These are phyloP conservation scores for Xylaria polymorpha DNA, from an alignment of 2,329 filamentous ascomycete species.

Conservation along the genomic window DNA sequence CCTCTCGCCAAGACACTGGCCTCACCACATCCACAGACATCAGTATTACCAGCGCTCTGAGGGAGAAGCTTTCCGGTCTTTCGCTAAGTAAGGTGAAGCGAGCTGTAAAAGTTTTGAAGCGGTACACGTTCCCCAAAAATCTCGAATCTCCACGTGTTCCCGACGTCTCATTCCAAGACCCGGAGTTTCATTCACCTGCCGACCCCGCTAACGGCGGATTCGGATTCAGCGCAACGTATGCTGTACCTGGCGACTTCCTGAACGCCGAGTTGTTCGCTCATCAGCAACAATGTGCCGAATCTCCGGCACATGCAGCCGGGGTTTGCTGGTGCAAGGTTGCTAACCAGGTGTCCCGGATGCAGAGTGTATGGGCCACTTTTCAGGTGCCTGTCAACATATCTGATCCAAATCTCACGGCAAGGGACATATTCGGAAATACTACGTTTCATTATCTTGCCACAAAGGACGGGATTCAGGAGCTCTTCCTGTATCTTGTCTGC, in stretches of 20 bases:
- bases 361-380: conserved; percentile 41
- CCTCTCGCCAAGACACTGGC: conserved; percentile 43
- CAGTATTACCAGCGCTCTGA: conserved; percentile 43
- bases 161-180: conserved; percentile 26
- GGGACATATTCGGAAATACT: conserved; percentile 65
- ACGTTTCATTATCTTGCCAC: conserved; percentile 58
- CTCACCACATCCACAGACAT: conserved; percentile 48
- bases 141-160: conserved; percentile 37
- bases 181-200: conserved; percentile 8
- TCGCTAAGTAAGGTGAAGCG: conserved; percentile 41
- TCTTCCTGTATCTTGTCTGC: conserved; percentile 41
- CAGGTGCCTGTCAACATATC: conserved; percentile 44
- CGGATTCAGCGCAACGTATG: conserved; percentile 47
- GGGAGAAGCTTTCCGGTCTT: conserved; percentile 42
- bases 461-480: conserved; percentile 29
- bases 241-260: conserved; percentile 64
- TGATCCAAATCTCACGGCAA: conserved; percentile 51
- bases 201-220: conserved; percentile 3
- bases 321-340: conserved; percentile 52
- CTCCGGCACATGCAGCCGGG: conserved; percentile 46
- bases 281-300: conserved; percentile 40
- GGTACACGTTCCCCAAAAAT: conserved; percentile 48
- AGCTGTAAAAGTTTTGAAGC: conserved; percentile 45
- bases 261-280: conserved; percentile 43
- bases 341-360: conserved; percentile 29